phyloP scores from a whole-genome alignment of 2,329 filamentous ascomycete species.

The Ascochyta pisi region DNA sequence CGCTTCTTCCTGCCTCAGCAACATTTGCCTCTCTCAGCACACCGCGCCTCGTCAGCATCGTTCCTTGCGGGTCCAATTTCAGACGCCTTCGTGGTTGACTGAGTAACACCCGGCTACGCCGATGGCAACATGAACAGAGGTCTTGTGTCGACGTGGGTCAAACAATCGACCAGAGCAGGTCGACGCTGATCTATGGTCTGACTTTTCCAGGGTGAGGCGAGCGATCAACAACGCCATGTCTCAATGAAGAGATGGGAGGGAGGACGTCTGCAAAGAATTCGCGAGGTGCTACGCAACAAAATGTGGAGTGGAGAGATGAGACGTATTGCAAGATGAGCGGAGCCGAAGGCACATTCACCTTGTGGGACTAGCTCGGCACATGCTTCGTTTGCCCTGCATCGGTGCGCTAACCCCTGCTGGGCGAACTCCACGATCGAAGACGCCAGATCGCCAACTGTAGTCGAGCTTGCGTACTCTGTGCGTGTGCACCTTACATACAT shows the following conservation, averaged over 20 bases:
- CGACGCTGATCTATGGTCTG: slow-evolving; percentile 37
- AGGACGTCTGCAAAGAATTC: slow-evolving; percentile 13
- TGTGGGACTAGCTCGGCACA: slow-evolving; percentile 8
- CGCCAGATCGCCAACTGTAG: slow-evolving; percentile 14
- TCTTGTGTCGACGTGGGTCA: slow-evolving; percentile 12
- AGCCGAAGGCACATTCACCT: slow-evolving; percentile 24
- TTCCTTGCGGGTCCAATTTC: slow-evolving; percentile 3
- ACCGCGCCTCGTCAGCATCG: background rate
- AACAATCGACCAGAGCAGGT: slow-evolving; percentile 12
- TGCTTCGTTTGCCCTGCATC: slow-evolving; percentile 18
- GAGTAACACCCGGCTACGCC: slow-evolving; percentile 15
- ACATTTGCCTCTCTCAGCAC: slow-evolving; percentile 10
- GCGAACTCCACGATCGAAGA: slow-evolving; percentile 1
- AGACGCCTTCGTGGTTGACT: slow-evolving; percentile 1
- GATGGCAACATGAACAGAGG: slow-evolving; percentile 1
- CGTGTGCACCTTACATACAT: slow-evolving; percentile 2
- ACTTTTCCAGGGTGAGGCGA: slow-evolving; percentile 29
- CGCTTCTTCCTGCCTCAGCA: slow-evolving; percentile 10
- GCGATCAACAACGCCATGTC: slow-evolving; percentile 24
- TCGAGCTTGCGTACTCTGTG: slow-evolving; percentile 18
- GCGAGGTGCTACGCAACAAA: slow-evolving; percentile 18
- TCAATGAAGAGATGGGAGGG: slow-evolving; percentile 17
- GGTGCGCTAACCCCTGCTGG: slow-evolving; percentile 8
- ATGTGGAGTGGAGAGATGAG: slow-evolving; percentile 24
- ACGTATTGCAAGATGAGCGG: slow-evolving; percentile 32